Evolutionary conservation across 345 rosid genomes (phyloP).

Genomic region (Fremontodendron californicum): DNA sequence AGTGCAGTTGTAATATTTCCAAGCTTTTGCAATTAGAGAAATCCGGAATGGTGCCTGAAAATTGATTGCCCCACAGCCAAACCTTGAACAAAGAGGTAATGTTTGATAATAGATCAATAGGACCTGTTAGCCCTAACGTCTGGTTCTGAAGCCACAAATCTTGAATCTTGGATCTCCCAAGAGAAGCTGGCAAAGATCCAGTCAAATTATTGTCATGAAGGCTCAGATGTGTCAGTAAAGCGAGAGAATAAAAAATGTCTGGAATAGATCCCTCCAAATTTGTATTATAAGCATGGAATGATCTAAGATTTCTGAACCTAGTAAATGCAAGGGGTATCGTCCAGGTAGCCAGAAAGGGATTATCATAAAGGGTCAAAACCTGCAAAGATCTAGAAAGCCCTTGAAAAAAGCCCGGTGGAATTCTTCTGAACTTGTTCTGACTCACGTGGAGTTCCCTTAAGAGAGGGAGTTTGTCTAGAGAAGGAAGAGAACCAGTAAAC

Average conservation of each 20-base stretch:
- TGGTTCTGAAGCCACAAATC: conserved; percentile 40
- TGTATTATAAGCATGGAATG: conserved; percentile 14
- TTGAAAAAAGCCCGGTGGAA: conserved; percentile 15
- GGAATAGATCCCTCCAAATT: conserved; percentile 35
- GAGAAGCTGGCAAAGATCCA: conserved; percentile 36
- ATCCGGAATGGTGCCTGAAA: conserved; percentile 49
- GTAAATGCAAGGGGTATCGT: conserved; percentile 29
- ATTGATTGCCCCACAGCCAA: conserved; percentile 36
- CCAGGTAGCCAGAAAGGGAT: conserved; percentile 34
- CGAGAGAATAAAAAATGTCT: conserved; percentile 33
- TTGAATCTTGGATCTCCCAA: conserved; percentile 31
- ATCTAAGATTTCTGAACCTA: conserved; percentile 13
- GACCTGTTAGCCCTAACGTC: conserved; percentile 32
- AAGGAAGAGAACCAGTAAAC: conserved; percentile 42
- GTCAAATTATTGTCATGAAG: conserved; percentile 43
- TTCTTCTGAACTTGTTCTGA: conserved; percentile 33
- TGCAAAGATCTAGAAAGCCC: conserved; percentile 37
- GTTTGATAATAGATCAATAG: conserved; percentile 31
- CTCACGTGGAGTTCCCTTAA: conserved; percentile 25
- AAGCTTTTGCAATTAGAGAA: conserved; percentile 32
- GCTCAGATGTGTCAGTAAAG: conserved; percentile 23
- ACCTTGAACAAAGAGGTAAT: conserved; percentile 35
- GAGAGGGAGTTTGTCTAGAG: conserved; percentile 32
- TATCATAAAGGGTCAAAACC: conserved; percentile 23
- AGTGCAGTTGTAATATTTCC: conserved; percentile 37